Evolutionary conservation across 1,284 basidiomycete genomes (phyloP).

Genomic region (Leccinum griseonigrum): DNA sequence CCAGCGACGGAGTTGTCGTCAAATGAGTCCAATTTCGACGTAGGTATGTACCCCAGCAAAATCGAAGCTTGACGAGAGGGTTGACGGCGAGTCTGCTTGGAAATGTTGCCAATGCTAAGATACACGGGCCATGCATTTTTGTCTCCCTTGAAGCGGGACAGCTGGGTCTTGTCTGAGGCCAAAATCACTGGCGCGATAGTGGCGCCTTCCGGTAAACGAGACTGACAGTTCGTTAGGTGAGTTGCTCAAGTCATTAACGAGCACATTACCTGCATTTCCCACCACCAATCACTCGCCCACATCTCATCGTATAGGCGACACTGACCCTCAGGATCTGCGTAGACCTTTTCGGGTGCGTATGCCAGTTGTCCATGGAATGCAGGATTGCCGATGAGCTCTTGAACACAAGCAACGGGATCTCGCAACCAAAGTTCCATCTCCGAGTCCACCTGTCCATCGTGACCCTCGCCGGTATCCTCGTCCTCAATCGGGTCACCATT

Average conservation of each 20-base stretch:
- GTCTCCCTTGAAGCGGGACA: background rate
- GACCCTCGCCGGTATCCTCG: background rate
- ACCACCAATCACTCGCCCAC: background rate
- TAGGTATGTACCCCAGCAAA: background rate
- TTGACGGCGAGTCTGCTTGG: background rate
- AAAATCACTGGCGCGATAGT: background rate
- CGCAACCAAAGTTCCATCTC: background rate
- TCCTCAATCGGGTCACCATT: background rate
- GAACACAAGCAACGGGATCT: background rate
- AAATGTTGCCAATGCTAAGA: background rate
- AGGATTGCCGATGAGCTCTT: background rate
- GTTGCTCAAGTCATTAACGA: background rate
- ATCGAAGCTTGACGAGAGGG: background rate
- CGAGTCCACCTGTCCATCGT: background rate
- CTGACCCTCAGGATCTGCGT: background rate
- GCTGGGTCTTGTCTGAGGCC: background rate
- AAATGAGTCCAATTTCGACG: background rate
- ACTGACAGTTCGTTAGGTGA: background rate
- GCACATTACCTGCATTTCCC: background rate
- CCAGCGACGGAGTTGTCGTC: background rate
- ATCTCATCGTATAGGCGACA: background rate
- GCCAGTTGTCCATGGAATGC: background rate
- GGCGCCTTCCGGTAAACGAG: background rate
- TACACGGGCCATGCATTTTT: background rate
- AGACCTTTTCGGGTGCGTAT: background rate